Evolutionary conservation across 495 filamentous ascomycete genomes (phyloP).

Genomic region (Penicillium angulare): DNA sequence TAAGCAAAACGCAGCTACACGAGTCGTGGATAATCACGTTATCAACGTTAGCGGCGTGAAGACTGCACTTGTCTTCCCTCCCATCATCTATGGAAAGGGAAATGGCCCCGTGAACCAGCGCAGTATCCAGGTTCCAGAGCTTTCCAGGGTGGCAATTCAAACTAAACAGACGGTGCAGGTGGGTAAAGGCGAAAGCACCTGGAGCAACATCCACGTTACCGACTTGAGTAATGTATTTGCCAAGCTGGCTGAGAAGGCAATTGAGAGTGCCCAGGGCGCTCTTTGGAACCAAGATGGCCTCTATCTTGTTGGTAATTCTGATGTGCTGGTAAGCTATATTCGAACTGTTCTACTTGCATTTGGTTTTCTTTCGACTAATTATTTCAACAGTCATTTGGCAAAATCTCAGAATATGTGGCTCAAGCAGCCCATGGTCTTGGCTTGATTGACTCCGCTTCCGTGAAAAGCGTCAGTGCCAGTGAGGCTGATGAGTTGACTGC

Average conservation of each 20-base stretch:
- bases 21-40: constrained; percentile 52
- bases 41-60: constrained; percentile 41
- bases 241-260: constrained; percentile 51
- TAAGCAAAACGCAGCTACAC: constrained; percentile 40
- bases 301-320: constrained; percentile 60
- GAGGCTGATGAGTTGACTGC: constrained; percentile 24
- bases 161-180: constrained; percentile 57
- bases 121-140: constrained; percentile 58
- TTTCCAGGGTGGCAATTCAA: constrained; percentile 53
- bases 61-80: constrained; percentile 67
- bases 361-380: too few relatives aligned
- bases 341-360: too few relatives aligned
- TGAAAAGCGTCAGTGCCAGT: constrained; percentile 25
- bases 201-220: constrained; percentile 66
- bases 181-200: constrained; percentile 55
- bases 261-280: constrained; percentile 59
- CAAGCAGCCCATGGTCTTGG: constrained; percentile 55
- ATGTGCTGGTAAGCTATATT: constrained; percentile 41
- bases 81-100: constrained; percentile 70
- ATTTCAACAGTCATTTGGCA: constrained; percentile 51
- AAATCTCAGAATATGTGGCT: constrained; percentile 55
- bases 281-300: constrained; percentile 71
- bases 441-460: constrained; percentile 50
- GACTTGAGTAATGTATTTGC: constrained; percentile 65
- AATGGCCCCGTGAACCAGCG: constrained; percentile 61